Base-by-base conservation (phyloP, 331 rosid genomes). In the Telfairia occidentalis region DNA sequence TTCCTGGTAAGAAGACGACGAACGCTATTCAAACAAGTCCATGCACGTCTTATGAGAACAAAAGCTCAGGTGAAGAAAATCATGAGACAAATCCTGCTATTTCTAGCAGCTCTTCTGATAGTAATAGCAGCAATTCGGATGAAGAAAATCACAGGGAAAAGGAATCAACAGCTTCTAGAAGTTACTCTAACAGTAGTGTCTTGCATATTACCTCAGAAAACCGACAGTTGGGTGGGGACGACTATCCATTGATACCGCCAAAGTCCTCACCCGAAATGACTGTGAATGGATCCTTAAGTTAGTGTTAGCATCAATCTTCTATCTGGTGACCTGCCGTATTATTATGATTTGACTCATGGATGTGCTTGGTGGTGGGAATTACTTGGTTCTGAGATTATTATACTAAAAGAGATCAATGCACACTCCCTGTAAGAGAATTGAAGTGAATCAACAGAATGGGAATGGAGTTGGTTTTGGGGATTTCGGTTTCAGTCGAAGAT, bases 261-360 rank as follows among this genome's bases (percentile, higher is more conserved):
- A 86, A 85, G 72, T 87, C 97, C n/a, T 91, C 96, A 3, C 87
- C 97, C 5, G 98, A 91, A 79, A 93, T 91, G 97, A 88, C 92
- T 69, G 96, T 89, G 71, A 91, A 93, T 76, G 97, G 97, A 71
- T 93, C 92, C 8, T 45, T 29, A 46, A 70, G 75, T 70, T 70
- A 45, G 30, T 45, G 45, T 46, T 70, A 45, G 58, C 53, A 70
- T 46, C 26, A 26, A 28, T 43, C 58, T 28, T 46, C 58, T 46
- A 8, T 70, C 75, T 45, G 73, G 54, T 40, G 75, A 50, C 28
- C 26, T 26, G 38, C 26, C 42, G 8, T 45, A 26, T 16, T 45
- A 15, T 45, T 70, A 16, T 70, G 75, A 70, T 70, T 24, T 3
- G 38, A 43, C 74, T 46, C 55, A 5, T 43, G 55, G 55, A 42